phyloP scores from a whole-genome alignment of 441 rosid genomes.

The Populus hybrid region DNA sequence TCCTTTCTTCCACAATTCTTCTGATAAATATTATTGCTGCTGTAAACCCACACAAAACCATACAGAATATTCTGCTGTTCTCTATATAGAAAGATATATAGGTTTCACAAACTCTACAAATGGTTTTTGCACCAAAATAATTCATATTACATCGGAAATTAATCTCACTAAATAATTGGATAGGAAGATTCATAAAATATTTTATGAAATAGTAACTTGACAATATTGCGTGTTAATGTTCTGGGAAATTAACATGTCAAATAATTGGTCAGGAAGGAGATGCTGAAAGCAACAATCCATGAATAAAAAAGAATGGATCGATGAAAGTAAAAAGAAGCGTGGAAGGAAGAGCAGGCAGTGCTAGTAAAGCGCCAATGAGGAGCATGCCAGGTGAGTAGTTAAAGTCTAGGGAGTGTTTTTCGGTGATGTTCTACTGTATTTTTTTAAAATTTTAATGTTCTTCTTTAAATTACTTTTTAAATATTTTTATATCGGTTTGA shows the following conservation, averaged over 20 bases:
- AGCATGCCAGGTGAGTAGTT: too few species aligned
- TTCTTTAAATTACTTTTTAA: too few species aligned
- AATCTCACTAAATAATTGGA: neutral
- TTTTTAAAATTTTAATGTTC: too few species aligned
- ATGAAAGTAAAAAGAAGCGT: neutral
- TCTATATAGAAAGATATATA: neutral
- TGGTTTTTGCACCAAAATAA: neutral
- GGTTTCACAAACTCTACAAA: neutral
- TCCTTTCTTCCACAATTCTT: too few species aligned
- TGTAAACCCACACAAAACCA: too few species aligned
- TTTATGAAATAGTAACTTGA: neutral
- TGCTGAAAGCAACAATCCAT: neutral
- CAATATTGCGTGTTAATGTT: neutral
- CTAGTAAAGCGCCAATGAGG: neutral
- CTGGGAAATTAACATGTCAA: neutral
- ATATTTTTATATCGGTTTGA: too few species aligned
- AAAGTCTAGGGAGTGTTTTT: too few species aligned
- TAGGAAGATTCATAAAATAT: neutral
- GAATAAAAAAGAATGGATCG: neutral
- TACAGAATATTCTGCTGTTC: neutral
- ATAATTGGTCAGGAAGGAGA: too few species aligned
- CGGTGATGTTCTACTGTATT: too few species aligned
- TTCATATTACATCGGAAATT: too few species aligned
- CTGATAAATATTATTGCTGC: too few species aligned
- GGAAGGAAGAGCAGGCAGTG: neutral